These are phyloP conservation scores for Globisporangium splendens DNA, from an alignment of 352 stramenopile genomes.

Conservation along the genomic window DNA sequence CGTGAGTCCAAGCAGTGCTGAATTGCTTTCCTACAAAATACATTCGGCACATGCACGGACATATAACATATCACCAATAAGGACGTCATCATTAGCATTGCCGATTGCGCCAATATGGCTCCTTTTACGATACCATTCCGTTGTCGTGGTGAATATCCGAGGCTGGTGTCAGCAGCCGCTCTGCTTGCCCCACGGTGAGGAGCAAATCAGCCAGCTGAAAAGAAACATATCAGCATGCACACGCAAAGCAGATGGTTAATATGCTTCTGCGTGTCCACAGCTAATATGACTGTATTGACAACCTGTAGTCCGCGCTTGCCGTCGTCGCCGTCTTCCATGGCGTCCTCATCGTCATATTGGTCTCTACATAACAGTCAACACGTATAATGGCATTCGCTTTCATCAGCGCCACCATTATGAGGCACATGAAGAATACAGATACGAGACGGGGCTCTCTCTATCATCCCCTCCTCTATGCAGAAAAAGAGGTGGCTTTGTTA, in stretches of 20 bases:
- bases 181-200: conserved; percentile 24
- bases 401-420: too few relatives aligned
- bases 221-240: neutral
- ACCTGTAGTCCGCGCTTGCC: conserved; percentile 16
- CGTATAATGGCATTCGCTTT: too few relatives aligned
- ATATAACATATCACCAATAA: too few relatives aligned
- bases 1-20: conserved; percentile 23
- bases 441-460: too few relatives aligned
- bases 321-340: neutral
- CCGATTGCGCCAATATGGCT: neutral
- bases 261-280: neutral
- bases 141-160: neutral
- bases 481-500: neutral
- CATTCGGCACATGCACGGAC: too few relatives aligned
- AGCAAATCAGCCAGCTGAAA: conserved; percentile 23
- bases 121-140: neutral
- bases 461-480: too few relatives aligned
- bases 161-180: conserved; percentile 22
- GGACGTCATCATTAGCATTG: neutral
- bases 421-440: too few relatives aligned
- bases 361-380: conserved; percentile 2
- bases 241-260: neutral
- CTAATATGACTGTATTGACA: too few relatives aligned
- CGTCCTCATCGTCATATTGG: neutral
- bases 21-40: conserved; percentile 2